Evolutionary conservation across 352 stramenopile species (phyloP), one percentile per base, ranked within the genome.

Genomic region (Globisporangium perplexum): DNA sequence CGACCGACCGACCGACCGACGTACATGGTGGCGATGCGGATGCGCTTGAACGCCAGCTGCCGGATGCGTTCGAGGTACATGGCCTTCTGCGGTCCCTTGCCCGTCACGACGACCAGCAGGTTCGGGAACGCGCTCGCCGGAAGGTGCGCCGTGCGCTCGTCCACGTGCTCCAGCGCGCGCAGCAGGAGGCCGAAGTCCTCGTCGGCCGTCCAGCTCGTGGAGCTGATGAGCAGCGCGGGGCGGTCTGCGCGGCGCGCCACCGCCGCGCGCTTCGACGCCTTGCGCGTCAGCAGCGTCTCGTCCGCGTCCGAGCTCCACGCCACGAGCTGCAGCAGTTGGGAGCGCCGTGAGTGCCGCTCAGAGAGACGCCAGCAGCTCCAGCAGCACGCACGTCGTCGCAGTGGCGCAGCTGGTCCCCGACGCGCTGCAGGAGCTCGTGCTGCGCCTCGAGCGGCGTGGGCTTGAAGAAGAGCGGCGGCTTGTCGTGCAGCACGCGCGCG

Each of bases 181-280:
- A 99, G 69, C 7, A 99, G 67, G 51, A 99, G 90, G 18, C 83
- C 83, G 88, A 99, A 99, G 66, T 99, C 97, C 73, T 99, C 98
- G 62, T 99, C 98, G 4, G 95, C 82, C 7, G 98, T 99, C 97
- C 97, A 99, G 50, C 88, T 98, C 4, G 98, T 99, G 10, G 95
- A 98, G 59, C 90, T 98, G 53, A 92, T 86, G 49, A 92, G 74
- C 59, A 92, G 77, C 30, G 81, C 81, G 1, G 81, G 81, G 14
- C 81, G 76, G 31, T 88, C 67, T 31, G 71, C 50, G 15, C 78
- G 78, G 11, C 63, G n/a, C 50, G 69, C 45, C 11, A 84, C 60
- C 20, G 44, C 57, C 55, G 69, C 72, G 44, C 66, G 77, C 7
- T 59, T 64, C 70, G 12, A 24, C 45, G 60, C 60, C 33, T 69